Conservation (phyloP, 139 green algal genomes). For the Tetraselmis striata region DNA sequence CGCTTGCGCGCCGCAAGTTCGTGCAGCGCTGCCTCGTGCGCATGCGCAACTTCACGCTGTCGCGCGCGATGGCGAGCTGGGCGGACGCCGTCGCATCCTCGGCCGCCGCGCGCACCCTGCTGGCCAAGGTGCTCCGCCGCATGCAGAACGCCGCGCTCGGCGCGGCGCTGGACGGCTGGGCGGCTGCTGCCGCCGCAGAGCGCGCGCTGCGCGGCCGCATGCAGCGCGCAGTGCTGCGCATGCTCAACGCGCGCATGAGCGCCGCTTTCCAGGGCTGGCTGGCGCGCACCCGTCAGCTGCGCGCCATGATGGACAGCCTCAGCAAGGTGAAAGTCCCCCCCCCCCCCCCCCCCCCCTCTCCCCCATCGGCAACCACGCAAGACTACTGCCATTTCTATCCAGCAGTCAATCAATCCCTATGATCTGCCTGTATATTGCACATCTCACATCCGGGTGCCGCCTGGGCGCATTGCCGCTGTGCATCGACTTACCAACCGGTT, state of each 20-base stretch:
- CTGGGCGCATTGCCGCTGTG: too few relatives aligned
- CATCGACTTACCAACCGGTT: too few relatives aligned
- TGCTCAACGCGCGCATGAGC: neutral
- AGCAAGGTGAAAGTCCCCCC: neutral
- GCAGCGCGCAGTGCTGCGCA: neutral
- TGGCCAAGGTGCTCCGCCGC: slow-evolving; percentile 6
- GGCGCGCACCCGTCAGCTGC: neutral
- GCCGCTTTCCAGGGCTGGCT: neutral
- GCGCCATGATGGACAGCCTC: neutral
- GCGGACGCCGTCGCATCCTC: neutral
- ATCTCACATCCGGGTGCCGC: too few relatives aligned
- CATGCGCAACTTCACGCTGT: neutral
- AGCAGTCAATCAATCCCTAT: too few relatives aligned
- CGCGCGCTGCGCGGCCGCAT: neutral
- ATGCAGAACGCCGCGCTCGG: slow-evolving; percentile 7
- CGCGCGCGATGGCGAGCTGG: slow-evolving; percentile 7
- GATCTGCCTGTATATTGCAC: too few relatives aligned
- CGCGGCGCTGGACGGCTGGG: slow-evolving; percentile 10
- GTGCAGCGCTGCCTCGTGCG: neutral
- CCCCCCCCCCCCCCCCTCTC: too few relatives aligned
- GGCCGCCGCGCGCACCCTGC: neutral
- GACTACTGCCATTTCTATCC: too few relatives aligned
- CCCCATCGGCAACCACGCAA: too few relatives aligned
- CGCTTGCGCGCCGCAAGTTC: neutral
- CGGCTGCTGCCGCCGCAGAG: neutral